phyloP scores from a whole-genome alignment of 176 grass and related monocot species.

The Paspalum notatum region DNA sequence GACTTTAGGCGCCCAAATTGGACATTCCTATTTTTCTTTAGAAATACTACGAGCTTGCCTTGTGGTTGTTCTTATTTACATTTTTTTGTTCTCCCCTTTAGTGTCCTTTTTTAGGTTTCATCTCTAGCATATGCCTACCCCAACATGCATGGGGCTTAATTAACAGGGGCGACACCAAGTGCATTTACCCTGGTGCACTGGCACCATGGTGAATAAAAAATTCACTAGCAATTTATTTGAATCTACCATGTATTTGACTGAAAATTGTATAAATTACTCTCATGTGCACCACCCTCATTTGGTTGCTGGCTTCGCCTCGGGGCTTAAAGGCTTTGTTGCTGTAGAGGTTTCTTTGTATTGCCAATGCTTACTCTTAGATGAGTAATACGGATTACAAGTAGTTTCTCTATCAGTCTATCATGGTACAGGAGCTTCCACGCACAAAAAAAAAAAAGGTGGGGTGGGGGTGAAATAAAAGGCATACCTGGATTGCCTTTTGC shows the following conservation, averaged over 20 bases:
- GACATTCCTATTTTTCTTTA: not conserved
- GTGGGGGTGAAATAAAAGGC: not conserved
- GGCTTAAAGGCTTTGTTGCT: not conserved
- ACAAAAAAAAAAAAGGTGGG: too few relatives aligned
- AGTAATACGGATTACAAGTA: not conserved
- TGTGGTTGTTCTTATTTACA: not conserved
- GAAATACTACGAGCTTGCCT: not conserved
- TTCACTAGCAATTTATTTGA: too few relatives aligned
- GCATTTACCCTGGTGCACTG: too few relatives aligned
- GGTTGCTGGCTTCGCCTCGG: too few relatives aligned
- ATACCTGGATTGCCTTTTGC: conserved; percentile 61
- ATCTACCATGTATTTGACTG: too few relatives aligned
- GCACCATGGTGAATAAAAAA: too few relatives aligned
- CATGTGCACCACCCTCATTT: too few relatives aligned
- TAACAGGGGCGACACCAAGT: too few relatives aligned
- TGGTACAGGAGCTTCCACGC: too few relatives aligned
- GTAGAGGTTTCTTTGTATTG: not conserved
- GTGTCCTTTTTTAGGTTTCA: not conserved
- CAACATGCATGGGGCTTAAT: too few relatives aligned
- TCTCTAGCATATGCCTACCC: not conserved
- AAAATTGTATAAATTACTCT: too few relatives aligned
- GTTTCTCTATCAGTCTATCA: too few relatives aligned
- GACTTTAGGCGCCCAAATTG: not conserved
- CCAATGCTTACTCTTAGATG: not conserved
- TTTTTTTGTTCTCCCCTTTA: not conserved